These are phyloP conservation scores for Xylaria grammica DNA, from an alignment of 495 filamentous ascomycete genomes.

Conservation along the genomic window DNA sequence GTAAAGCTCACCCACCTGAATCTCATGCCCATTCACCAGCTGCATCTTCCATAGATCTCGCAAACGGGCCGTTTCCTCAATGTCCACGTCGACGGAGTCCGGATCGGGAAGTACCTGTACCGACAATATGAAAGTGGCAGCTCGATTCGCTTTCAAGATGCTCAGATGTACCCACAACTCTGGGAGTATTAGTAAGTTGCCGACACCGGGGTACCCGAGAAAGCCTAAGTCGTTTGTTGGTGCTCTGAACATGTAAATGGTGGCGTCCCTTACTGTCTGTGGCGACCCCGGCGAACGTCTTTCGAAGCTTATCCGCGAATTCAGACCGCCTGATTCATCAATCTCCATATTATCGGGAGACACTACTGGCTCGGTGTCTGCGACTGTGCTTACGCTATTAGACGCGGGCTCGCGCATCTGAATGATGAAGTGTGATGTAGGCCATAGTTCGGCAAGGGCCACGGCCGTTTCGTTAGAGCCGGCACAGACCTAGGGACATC, in stretches of 20 bases:
- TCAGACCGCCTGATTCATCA: background rate
- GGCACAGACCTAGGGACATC: conserved; percentile 28
- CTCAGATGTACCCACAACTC: conserved; percentile 28
- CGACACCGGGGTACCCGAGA: background rate
- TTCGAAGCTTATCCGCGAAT: conserved; percentile 29
- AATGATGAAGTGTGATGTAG: conserved; percentile 40
- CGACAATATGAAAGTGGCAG: conserved; percentile 19
- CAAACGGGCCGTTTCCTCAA: conserved; percentile 33
- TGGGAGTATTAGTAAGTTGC: conserved; percentile 14
- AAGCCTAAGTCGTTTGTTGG: too few relatives aligned
- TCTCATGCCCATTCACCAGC: conserved; percentile 36
- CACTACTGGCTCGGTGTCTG: too few relatives aligned
- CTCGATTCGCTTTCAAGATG: conserved; percentile 11
- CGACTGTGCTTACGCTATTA: too few relatives aligned
- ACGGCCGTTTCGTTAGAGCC: conserved; percentile 30
- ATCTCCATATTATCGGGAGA: too few relatives aligned
- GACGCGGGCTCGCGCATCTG: conserved; percentile 31
- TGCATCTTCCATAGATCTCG: conserved; percentile 37
- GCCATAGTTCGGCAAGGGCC: conserved; percentile 34
- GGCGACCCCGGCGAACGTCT: conserved; percentile 26
- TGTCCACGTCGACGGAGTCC: conserved; percentile 24
- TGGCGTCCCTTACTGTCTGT: conserved; percentile 38
- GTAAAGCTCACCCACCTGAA: conserved; percentile 31
- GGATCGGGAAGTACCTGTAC: conserved; percentile 7
- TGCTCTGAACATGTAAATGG: conserved; percentile 41